Evolutionary conservation across 225 moss, liverwort and hornwort genomes (phyloP).

Genomic region (Sphagnum contortum): DNA sequence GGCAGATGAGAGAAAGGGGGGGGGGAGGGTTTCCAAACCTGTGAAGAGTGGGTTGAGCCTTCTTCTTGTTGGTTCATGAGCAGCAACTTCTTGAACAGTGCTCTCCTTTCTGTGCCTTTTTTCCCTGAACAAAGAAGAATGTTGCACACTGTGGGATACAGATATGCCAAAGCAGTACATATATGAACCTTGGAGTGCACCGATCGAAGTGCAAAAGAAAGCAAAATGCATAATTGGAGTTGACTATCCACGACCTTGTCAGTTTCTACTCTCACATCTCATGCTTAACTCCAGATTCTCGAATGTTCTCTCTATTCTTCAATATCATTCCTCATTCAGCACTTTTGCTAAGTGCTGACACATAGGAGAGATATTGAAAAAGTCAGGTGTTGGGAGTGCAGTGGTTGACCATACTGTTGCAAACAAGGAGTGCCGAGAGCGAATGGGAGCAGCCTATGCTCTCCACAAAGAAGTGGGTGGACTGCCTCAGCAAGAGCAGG

Average conservation of each 20-base stretch:
- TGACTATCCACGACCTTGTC: slow-evolving; percentile 91
- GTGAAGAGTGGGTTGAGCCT: too few relatives aligned
- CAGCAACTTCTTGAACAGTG: too few relatives aligned
- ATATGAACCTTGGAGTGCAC: slow-evolving; percentile 96
- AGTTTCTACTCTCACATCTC: slow-evolving; percentile 2
- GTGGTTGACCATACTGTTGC: slow-evolving; percentile 89
- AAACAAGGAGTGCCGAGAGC: slow-evolving; percentile 85
- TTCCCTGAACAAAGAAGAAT: neutral
- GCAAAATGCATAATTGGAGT: slow-evolving; percentile 91
- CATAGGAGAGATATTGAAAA: too few relatives aligned
- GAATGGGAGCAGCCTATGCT: slow-evolving; percentile 84
- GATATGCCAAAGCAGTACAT: slow-evolving; percentile 90
- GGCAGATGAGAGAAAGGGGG: neutral
- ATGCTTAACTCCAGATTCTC: too few relatives aligned
- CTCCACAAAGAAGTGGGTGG: slow-evolving; percentile 49
- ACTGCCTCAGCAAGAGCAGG: slow-evolving; percentile 53
- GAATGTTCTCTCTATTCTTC: too few relatives aligned
- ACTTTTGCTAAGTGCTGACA: too few relatives aligned
- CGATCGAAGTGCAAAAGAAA: slow-evolving; percentile 69
- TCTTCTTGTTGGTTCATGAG: too few relatives aligned
- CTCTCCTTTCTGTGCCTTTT: too few relatives aligned
- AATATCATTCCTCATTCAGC: too few relatives aligned
- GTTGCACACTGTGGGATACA: slow-evolving; percentile 13
- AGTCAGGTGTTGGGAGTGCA: slow-evolving; percentile 9
- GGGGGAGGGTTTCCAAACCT: too few relatives aligned